Evolutionary conservation across 2,329 filamentous ascomycete genomes (phyloP).

Genomic region (Colletotrichum eleusines): DNA sequence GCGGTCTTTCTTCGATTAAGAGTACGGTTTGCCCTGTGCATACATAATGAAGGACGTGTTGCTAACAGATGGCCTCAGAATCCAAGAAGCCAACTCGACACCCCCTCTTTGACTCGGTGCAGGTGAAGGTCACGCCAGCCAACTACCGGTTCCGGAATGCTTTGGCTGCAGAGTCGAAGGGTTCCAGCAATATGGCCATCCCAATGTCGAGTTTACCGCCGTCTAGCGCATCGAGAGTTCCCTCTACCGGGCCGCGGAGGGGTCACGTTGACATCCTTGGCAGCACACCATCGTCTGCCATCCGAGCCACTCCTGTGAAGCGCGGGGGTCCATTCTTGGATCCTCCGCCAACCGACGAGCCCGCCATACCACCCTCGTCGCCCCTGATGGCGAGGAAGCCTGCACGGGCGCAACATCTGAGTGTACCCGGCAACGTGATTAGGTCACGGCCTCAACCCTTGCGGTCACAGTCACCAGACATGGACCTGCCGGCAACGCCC

Average conservation of each 20-base stretch:
- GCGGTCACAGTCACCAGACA: slow-evolving; percentile 31
- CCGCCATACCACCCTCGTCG: slow-evolving; percentile 53
- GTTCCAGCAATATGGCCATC: slow-evolving; percentile 19
- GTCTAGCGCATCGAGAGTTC: slow-evolving; percentile 55
- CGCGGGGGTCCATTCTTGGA: slow-evolving; percentile 3
- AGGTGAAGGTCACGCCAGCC: slow-evolving; percentile 69
- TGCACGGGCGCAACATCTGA: slow-evolving; percentile 21
- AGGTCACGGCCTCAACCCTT: slow-evolving; percentile 41
- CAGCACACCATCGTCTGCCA: slow-evolving; percentile 37
- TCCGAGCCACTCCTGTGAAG: slow-evolving; percentile 42
- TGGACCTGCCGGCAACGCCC: slow-evolving; percentile 54
- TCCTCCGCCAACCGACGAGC: slow-evolving; percentile 42
- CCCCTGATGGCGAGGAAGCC: slow-evolving; percentile 49
- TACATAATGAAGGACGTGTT: slow-evolving; percentile 44
- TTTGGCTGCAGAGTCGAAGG: slow-evolving; percentile 51
- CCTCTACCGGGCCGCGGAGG: slow-evolving; percentile 55
- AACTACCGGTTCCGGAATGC: slow-evolving; percentile 67
- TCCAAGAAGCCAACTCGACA: slow-evolving; percentile 63
- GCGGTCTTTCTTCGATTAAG: slow-evolving; percentile 58
- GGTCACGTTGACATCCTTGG: slow-evolving; percentile 49
- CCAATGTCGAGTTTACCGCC: slow-evolving; percentile 48
- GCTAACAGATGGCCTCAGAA: slow-evolving; percentile 53
- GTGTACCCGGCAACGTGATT: slow-evolving; percentile 46
- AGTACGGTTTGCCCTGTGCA: slow-evolving; percentile 57
- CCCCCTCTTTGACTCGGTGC: slow-evolving; percentile 54